Evolutionary conservation across 129 eudicot species (phyloP).

Genomic region (Kitagawia praeruptora): DNA sequence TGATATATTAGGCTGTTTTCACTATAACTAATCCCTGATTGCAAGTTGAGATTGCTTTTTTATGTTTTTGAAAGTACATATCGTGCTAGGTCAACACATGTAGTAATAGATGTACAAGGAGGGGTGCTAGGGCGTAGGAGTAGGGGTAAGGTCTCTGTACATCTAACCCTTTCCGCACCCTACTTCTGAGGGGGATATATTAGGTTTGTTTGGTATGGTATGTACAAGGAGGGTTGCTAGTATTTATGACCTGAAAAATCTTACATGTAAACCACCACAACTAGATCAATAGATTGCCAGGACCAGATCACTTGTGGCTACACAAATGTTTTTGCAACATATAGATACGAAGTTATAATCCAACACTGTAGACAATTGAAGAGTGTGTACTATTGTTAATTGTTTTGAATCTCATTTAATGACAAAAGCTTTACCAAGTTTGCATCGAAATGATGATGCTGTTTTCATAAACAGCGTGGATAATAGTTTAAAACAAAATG

Average conservation of each 20-base stretch:
- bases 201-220: neutral
- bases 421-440: neutral
- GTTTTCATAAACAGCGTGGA: neutral
- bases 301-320: neutral
- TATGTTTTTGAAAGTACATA: neutral
- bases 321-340: neutral
- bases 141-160: neutral
- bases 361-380: neutral
- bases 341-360: neutral
- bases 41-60: neutral
- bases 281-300: neutral
- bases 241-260: neutral
- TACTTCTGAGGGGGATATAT: neutral
- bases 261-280: neutral
- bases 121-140: neutral
- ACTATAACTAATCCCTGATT: neutral
- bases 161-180: neutral
- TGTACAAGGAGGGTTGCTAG: neutral
- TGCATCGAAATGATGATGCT: neutral
- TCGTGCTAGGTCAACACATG: neutral
- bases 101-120: neutral
- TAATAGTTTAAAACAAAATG: neutral
- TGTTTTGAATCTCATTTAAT: neutral
- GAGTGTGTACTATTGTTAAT: neutral
- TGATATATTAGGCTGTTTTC: neutral